These are phyloP conservation scores for Ophiosphaerella narmari DNA, from an alignment of 2,329 filamentous ascomycete genomes.

Conservation along the genomic window DNA sequence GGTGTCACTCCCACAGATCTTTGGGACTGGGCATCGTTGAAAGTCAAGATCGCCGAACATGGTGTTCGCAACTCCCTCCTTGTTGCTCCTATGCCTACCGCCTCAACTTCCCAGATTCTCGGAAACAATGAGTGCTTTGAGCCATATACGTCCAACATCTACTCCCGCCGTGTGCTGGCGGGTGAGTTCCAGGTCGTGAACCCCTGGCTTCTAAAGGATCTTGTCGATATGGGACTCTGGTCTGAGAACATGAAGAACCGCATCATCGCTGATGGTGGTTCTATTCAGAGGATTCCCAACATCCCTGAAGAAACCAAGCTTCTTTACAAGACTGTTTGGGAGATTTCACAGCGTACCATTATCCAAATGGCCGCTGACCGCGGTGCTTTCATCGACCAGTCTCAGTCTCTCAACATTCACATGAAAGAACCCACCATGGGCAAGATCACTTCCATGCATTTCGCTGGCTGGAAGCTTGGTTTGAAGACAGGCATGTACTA, in stretches of 20 bases:
- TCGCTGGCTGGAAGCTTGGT: slow-evolving; percentile 97
- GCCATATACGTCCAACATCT: slow-evolving; percentile 99
- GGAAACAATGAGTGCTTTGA: slow-evolving; percentile 99
- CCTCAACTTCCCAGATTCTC: slow-evolving; percentile 94
- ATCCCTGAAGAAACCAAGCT: slow-evolving; percentile 95
- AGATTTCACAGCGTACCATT: slow-evolving; percentile 94
- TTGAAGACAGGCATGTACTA: slow-evolving; percentile 99
- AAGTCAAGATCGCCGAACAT: slow-evolving; percentile 88
- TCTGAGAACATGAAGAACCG: slow-evolving; percentile 99
- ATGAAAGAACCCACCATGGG: slow-evolving; percentile 99
- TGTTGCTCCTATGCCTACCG: slow-evolving; percentile 96
- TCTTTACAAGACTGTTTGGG: slow-evolving; percentile 99
- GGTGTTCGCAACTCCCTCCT: slow-evolving; percentile 95
- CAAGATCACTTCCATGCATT: slow-evolving; percentile 99
- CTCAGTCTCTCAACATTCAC: slow-evolving; percentile 98
- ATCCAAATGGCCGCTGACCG: slow-evolving; percentile 98
- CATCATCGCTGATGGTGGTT: slow-evolving; percentile 96
- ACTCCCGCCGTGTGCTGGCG: slow-evolving; percentile 95
- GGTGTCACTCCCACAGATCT: slow-evolving; percentile 88
- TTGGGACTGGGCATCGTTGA: slow-evolving; percentile 93
- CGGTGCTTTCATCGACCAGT: slow-evolving; percentile 98
- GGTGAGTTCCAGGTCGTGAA: slow-evolving; percentile 99
- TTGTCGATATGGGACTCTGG: slow-evolving; percentile 97
- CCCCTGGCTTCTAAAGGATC: slow-evolving; percentile 96
- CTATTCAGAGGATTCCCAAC: slow-evolving; percentile 95